phyloP scores from a whole-genome alignment of 192 early-diverging fungal genomes.

The Entomortierella beljakovae region DNA sequence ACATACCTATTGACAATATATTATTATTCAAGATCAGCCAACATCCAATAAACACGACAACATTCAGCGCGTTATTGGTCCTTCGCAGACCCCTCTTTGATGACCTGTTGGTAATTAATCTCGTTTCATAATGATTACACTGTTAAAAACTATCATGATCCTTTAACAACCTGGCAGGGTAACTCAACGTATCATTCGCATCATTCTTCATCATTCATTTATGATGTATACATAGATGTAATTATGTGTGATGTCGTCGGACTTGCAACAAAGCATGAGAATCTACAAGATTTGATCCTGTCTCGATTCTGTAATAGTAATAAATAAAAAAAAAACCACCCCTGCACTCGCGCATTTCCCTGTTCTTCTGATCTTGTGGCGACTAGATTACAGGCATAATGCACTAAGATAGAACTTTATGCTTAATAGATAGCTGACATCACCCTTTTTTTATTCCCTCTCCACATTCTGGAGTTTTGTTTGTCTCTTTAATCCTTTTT shows the following conservation, averaged over 20 bases:
- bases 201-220: background rate
- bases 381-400: background rate
- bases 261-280: too few species aligned
- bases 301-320: background rate
- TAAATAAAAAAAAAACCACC: background rate
- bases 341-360: background rate
- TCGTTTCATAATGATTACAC: too few species aligned
- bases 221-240: background rate
- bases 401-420: background rate
- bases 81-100: too few species aligned
- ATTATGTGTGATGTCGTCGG: background rate
- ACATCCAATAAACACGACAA: too few species aligned
- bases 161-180: too few species aligned
- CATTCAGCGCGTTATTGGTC: too few species aligned
- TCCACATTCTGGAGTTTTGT: background rate
- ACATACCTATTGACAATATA: too few species aligned
- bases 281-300: background rate
- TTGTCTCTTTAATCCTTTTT: background rate
- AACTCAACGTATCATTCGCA: too few species aligned
- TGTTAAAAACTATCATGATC: too few species aligned
- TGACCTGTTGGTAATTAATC: too few species aligned
- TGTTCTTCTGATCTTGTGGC: background rate
- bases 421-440: slow-evolving; percentile 18
- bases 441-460: slow-evolving; percentile 11
- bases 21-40: background rate